These are phyloP conservation scores for Scalesia atractyloides DNA, from an alignment of 129 eudicot genomes.

Conservation along the genomic window DNA sequence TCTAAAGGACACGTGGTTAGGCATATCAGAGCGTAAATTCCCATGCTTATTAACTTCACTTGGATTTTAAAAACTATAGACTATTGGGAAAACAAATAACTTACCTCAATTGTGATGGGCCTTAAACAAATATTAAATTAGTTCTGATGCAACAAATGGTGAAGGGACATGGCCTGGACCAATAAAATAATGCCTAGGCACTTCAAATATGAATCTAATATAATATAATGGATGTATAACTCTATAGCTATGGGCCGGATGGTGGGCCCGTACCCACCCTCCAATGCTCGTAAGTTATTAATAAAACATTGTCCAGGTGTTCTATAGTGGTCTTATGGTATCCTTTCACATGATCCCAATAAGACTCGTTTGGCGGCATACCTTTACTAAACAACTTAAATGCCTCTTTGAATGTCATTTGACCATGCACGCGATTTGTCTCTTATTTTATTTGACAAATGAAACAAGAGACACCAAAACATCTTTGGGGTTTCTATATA, in stretches of 20 bases:
- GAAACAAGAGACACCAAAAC: slow-evolving; percentile 42
- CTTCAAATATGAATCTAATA: no score
- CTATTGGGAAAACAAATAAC: no score
- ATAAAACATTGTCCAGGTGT: slow-evolving; percentile 28
- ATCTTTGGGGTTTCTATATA: slow-evolving; percentile 37
- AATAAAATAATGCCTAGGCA: no score
- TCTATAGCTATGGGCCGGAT: no score
- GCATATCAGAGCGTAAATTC: slow-evolving; percentile 1
- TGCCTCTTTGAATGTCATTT: slow-evolving; percentile 25
- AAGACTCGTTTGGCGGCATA: slow-evolving; percentile 22
- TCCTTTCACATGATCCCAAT: slow-evolving; percentile 35
- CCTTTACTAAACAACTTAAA: slow-evolving; percentile 43
- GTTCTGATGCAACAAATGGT: no score
- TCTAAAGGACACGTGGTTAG: slow-evolving; percentile 22
- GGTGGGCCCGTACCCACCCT: no score
- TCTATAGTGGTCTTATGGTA: slow-evolving; percentile 41
- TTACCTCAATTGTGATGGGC: no score
- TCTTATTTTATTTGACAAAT: slow-evolving; percentile 30
- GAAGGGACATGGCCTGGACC: no score
- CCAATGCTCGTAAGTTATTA: slow-evolving; percentile 44
- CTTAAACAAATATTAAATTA: no score
- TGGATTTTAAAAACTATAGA: slow-evolving; percentile 16
- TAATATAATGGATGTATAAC: no score
- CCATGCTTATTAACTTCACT: slow-evolving; percentile 29
- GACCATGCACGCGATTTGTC: slow-evolving; percentile 3